Evolutionary conservation across 106 monocot genomes (phyloP).

Genomic region (Apostasia ramifera): DNA sequence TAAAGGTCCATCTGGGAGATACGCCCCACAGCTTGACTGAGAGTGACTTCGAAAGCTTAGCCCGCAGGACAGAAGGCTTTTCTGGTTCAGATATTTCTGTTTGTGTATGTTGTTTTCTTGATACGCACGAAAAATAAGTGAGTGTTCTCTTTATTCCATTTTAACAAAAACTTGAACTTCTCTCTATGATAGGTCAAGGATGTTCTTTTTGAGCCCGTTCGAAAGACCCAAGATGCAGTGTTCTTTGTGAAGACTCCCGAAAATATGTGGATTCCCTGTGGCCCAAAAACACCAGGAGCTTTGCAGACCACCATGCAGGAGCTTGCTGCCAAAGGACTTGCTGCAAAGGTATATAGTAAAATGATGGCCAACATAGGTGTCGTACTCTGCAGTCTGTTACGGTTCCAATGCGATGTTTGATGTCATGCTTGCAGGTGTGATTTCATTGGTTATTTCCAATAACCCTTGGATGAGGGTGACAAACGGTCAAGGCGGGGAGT

Average conservation of each 20-base stretch:
- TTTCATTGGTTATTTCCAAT: too few relatives aligned
- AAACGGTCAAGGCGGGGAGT: too few relatives aligned
- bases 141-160: too few relatives aligned
- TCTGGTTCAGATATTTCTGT: conserved; percentile 82
- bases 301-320: conserved; percentile 78
- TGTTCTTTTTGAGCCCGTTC: conserved; percentile 81
- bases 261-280: conserved; percentile 68
- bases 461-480: too few relatives aligned
- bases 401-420: too few relatives aligned
- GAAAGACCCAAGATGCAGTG: conserved; percentile 83
- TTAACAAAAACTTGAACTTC: too few relatives aligned
- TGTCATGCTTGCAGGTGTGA: too few relatives aligned
- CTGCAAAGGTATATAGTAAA: conserved; percentile 24
- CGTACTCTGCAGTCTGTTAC: too few relatives aligned
- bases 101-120: conserved; percentile 49
- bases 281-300: conserved; percentile 50
- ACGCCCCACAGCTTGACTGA: conserved; percentile 70
- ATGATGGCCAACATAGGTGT: too few relatives aligned
- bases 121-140: background rate
- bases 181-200: conserved; percentile 51
- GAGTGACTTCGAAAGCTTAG: conserved; percentile 67
- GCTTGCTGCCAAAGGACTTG: conserved; percentile 59
- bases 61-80: conserved; percentile 61
- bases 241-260: conserved; percentile 46
- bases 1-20: conserved; percentile 76